Evolutionary conservation across 2,329 filamentous ascomycete species (phyloP), one percentile per base, ranked within the genome.

Genomic region (Rasamsonia emersonii): DNA sequence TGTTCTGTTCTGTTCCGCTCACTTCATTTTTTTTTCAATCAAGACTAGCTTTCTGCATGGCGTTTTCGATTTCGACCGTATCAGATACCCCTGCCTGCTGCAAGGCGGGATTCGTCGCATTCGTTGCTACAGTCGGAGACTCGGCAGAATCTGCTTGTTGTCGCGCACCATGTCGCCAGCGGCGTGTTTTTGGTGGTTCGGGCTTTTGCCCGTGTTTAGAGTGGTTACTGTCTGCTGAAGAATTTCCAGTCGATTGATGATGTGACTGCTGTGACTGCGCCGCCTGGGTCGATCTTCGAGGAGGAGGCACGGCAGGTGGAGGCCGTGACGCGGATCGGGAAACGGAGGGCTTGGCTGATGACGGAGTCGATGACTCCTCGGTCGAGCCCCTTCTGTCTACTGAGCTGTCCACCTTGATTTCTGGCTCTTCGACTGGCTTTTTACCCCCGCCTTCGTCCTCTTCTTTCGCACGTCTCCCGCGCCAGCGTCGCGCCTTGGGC

Each of bases 401-500:
- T 17, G 28, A 29, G n/a, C 11, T 7, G 13, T 19, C 15, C 18
- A 19, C 18, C 17, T 31, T 11, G 26, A 31, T 19, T 20, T 44
- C 47, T 26, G 45, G 32, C 18, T 47, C 48, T 9, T 15, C n/a
- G 33, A 46, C 48, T 13, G 51, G 38, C 17, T 50, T 55, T 13
- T 39, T 53, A 10, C 51, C 49, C 20, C 43, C 39, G 21, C 41
- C 43, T n/a, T 51, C 48, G 18, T 58, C 54, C 13, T 54, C 52
- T 7, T 50, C 50, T 14, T 47, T 43, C 15, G 47, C 45, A 32
- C 51, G 51, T 35, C 56, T 49, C n/a, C 57, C 59, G 16, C 59
- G 58, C 54, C 53, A 62, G 27, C 62, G 58, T 30, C 63, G 53
- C 30, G 61, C 39, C 39, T 60, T 65, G 3, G 63, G 63, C 3